Evolutionary conservation across 352 stramenopile species (phyloP), one percentile per base, ranked within the genome.

Genomic region (Pythium vanterpoolii): DNA sequence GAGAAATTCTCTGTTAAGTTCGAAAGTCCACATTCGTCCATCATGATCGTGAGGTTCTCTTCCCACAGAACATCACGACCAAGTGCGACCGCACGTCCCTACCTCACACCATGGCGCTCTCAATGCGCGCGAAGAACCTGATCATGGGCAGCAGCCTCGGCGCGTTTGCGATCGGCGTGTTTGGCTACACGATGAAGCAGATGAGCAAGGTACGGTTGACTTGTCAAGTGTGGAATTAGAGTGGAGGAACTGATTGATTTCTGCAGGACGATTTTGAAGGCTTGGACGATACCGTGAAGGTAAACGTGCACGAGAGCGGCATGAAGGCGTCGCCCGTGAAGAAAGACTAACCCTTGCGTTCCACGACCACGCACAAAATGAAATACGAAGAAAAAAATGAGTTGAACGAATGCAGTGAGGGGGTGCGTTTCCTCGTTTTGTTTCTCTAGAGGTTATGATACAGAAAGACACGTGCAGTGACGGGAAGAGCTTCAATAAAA

Each of bases 261-360:
- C 34, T 42, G 21, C 58, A 93, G 83, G 83, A 93, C 51, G 83
- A 93, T 50, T 93, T 93, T 53, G 82, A 85, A 40, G 83, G 87
- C 55, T 56, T 93, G 58, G 81, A 93, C 52, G 83, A 80, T 11
- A 60, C 87, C 11, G 76, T 74, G 27, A 90, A 89, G 64, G 83
- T 93, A 52, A 87, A 93, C 42, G 83, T 88, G 36, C 79, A 93
- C 65, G 56, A 89, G 58, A 90, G 77, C 60, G 83, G 83, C 52
- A 89, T 89, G 27, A 90, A 89, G 64, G 70, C 72, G 33, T 82
- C 80, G 36, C 60, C 75, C 7, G 39, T 70, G 33, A 84, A 81
- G 72, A 87, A 89, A 51, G 54, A 85, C 16, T 77, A 79, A 57
- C 42, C 54, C 34, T 13, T 42, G 14, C 34, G 14, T 16, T 11